Base-by-base conservation (phyloP, 2,329 filamentous ascomycete species). In the Raffaelea ambrosiae region DNA sequence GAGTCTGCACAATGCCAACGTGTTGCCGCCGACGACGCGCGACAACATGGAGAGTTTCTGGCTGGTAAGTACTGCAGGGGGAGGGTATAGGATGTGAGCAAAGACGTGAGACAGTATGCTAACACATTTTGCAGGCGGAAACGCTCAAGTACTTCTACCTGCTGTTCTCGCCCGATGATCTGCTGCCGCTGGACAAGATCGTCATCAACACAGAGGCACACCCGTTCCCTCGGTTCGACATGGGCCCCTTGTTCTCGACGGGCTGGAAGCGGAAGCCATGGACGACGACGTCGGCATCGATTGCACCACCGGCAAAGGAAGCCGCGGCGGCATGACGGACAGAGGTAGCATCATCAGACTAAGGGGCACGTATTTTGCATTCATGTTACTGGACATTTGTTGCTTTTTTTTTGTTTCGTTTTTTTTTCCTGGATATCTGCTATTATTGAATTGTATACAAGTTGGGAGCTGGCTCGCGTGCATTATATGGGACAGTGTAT, bases 11-110 rank as follows among this genome's bases (percentile, higher is more conserved):
- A 80, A 94, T 61, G 90, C 89, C 22, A 82, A 84, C 55, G 66
- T 67, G 5, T 66, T 93, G 10, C 89, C 90, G 19, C 81, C 88
- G 0, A 64, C 71, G 14, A 70, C 72, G 41, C 75, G 81, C 51
- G 91, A 98, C 66, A 97, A 97, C 58, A 96, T 98, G 91, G 93
- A 98, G 69, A 94, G 88, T 62, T 97, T 97, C 69, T 98, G 93
- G 93, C 78, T 98, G 72, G 85, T 88, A 68, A 69, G 84, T 71
- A 35, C 13, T 13, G 20, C 22, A 16, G 40, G 21, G 10, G 26
- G 26, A 7, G 26, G 26, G 26, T 13, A 13, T 29, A 29, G 7
- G 26, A 13, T 29, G 26, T n/a, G n/a, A n/a, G 13, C 26, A 13
- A 29, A 7, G 26, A 29, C 7, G 26, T 29, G 26, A 20, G 18